A percentile compares a stretch with the other conserved stretches of the same genome.
phyloP scores from a whole-genome alignment of 495 filamentous ascomycete species.

The Podospora conica region DNA sequence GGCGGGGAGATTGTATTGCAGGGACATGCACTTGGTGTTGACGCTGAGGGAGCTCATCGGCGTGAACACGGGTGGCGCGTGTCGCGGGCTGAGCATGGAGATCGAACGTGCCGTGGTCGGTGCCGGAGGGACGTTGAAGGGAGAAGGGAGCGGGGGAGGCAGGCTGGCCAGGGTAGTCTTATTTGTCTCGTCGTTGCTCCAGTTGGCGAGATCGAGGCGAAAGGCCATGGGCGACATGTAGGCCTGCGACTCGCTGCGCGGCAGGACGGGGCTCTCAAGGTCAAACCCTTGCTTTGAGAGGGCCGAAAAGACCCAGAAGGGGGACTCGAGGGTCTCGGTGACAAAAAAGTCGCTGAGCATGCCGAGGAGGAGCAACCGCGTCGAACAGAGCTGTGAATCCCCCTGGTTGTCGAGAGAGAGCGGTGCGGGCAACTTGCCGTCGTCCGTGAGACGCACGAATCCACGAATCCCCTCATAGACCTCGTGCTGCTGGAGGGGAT shows the following conservation, averaged over 20 bases:
- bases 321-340: not conserved
- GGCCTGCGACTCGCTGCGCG: not conserved
- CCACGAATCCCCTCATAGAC: not conserved
- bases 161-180: too few relatives aligned
- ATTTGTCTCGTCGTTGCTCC: not conserved
- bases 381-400: not conserved
- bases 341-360: conserved; percentile 16
- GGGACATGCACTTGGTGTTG: not conserved
- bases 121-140: not conserved
- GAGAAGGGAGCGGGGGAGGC: not conserved
- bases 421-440: not conserved
- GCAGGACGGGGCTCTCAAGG: not conserved
- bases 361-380: conserved; percentile 2
- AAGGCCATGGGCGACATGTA: not conserved
- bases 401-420: not conserved
- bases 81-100: conserved; percentile 6
- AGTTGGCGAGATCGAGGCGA: not conserved
- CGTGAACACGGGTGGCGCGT: conserved; percentile 6
- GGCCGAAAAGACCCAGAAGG: conserved; percentile 13
- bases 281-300: not conserved
- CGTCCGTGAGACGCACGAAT: conserved; percentile 9
- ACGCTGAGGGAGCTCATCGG: not conserved
- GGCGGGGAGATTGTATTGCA: not conserved
- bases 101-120: conserved; percentile 2
- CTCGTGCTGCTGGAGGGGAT: conserved; percentile 14